Percentiles rank a stretch among this genome's conserved stretches.
Evolutionary conservation across 169 alveolate species (phyloP).

Genomic region (Cryptosporidium sp.): DNA sequence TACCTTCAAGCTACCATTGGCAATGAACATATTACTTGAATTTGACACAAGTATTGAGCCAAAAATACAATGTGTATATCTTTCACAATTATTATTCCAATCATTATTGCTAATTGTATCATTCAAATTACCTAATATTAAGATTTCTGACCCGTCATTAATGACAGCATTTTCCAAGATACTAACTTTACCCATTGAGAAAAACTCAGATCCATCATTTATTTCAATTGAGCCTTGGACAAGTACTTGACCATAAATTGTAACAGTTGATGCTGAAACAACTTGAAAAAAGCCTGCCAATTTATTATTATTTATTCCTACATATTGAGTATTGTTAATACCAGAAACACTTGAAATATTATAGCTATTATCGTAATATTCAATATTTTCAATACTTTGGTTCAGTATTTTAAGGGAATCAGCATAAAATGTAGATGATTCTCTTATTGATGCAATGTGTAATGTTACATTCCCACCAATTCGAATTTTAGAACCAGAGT

Average conservation of each 20-base stretch:
- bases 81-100: neutral
- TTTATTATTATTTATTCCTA: neutral
- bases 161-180: slow-evolving; percentile 11
- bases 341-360: neutral
- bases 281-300: slow-evolving; percentile 49
- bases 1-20: slow-evolving; percentile 15
- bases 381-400: neutral
- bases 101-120: neutral
- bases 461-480: slow-evolving; percentile 10
- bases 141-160: slow-evolving; percentile 44
- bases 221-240: slow-evolving; percentile 43
- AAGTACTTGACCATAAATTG: neutral
- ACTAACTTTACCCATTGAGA: neutral
- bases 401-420: neutral
- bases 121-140: neutral
- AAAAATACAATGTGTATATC: slow-evolving; percentile 10
- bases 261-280: slow-evolving; percentile 27
- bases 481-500: slow-evolving; percentile 29
- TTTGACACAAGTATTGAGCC: slow-evolving; percentile 64
- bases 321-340: neutral
- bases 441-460: slow-evolving; percentile 39
- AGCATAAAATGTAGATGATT: slow-evolving; percentile 35
- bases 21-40: slow-evolving; percentile 36
- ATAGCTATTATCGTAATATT: neutral
- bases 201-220: slow-evolving; percentile 55